Base-by-base conservation (phyloP, 2,329 filamentous ascomycete genomes). In the Biscogniauxia marginata region DNA sequence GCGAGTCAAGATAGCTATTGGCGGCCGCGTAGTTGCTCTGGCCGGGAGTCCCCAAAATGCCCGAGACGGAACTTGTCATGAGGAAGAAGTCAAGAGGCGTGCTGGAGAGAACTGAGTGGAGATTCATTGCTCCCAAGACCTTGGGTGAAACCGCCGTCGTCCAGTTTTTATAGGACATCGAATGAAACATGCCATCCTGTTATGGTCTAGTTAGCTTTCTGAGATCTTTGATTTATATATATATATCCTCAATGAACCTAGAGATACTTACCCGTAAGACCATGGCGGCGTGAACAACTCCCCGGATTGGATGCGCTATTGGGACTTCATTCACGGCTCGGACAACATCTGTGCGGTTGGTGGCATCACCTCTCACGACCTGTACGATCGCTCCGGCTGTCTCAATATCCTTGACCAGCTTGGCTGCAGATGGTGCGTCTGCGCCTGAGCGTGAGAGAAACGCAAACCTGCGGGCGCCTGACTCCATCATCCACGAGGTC, bases 401-500 rank as follows among this genome's bases (percentile, higher is more conserved):
- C n/a, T n/a, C n/a, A n/a, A n/a, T n/a, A n/a, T n/a, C n/a, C n/a
- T n/a, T n/a, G n/a, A n/a, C n/a, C n/a, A n/a, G n/a, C n/a, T n/a
- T n/a, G n/a, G 62, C 57, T 1, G 74, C 73, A 7, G 61, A 50
- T 1, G 57, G 50, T n/a, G 60, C 59, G 18, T 69, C 65, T 1
- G 61, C 54, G 4, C 67, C 72, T 1, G 67, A 69, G 0, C 73
- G 65, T 0, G 68, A 71, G 4, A 75, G 60, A 58, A 74, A 74
- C 4, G 61, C 50, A 49, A 75, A 70, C 24, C 62, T 56, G 16
- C 64, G 60, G 1, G 72, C 71, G 1, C 73, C 73, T 1, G 39
- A 50, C n/a, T 59, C 59, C 59, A 71, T 64, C 68, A 74, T 71
- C 69, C 70, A 73, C 6, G 53, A 58, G 0, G 71, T 65, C 19